Evolutionary conservation across 192 early-diverging fungal genomes (phyloP).

Genomic region (Rhizoclosmatium globosum): DNA sequence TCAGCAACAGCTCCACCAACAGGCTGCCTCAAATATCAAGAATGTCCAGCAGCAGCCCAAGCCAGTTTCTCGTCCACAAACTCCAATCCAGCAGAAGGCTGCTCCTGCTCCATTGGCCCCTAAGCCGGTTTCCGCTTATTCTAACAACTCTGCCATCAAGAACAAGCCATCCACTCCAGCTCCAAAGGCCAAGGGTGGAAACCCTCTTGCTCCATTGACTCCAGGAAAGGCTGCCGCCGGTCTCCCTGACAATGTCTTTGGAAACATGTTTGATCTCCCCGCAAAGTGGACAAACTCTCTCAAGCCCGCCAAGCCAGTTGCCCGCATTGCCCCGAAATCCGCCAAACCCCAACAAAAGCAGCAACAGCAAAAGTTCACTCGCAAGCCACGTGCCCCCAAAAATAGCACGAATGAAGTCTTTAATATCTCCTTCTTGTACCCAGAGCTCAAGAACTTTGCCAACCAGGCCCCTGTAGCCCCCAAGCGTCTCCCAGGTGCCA

Average conservation of each 20-base stretch:
- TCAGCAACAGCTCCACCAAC: constrained; percentile 9
- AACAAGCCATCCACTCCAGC: not conserved
- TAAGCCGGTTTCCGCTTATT: not conserved
- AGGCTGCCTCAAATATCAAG: constrained; percentile 2
- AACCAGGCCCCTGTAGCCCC: not conserved
- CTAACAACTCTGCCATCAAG: not conserved
- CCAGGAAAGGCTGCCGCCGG: not conserved
- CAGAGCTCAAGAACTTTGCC: not conserved
- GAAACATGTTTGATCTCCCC: constrained; percentile 29
- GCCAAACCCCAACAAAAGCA: not conserved
- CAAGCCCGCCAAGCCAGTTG: constrained; percentile 16
- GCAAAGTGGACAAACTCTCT: constrained; percentile 2
- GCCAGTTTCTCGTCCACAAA: not conserved
- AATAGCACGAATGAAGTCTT: constrained; percentile 6
- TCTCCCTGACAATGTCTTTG: not conserved
- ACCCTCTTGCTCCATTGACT: constrained; percentile 2
- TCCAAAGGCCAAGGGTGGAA: not conserved
- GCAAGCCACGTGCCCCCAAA: constrained; percentile 20
- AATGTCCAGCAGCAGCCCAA: not conserved
- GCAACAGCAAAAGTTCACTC: constrained; percentile 14
- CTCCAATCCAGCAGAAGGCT: not conserved
- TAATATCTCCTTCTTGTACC: constrained; percentile 2
- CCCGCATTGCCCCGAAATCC: not conserved
- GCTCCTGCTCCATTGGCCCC: not conserved
- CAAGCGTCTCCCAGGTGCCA: not conserved